Base-by-base conservation (phyloP, 176 grass and related monocot species). In the Microstegium vimineum region DNA sequence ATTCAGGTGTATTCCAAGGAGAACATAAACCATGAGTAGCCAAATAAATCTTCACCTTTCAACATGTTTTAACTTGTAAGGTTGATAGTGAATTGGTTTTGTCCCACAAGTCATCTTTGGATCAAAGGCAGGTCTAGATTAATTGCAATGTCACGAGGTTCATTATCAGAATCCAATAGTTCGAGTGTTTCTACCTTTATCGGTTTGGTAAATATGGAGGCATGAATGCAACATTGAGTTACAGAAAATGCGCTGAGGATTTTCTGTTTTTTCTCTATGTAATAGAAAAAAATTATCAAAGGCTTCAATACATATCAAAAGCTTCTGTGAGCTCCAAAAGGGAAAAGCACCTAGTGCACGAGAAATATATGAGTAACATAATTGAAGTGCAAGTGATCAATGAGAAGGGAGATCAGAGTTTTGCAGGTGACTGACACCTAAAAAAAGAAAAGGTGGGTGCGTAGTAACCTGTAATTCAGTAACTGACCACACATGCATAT, bases 21-120 rank as follows among this genome's bases (percentile, higher is more conserved):
- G 26, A 66, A 83, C 22, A 88, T 73, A 73, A 72, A 73, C 34
- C 57, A 77, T 5, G 22, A 74, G 11, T 27, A 36, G 8, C 31
- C 32, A 51, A 66, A 52, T 35, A 36, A 43, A 62, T n/a, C 57
- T 17, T 45, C 51, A n/a, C 18, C 16, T 18, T 25, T 6, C 36
- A 31, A 45, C 61, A 63, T 25, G 20, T 66, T 47, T 38, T 74
- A 63, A 43, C 40, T 70, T 26, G 12, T 42, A 70, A 71, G 38
- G 38, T 28, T 71, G 23, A 45, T 27, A 71, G 17, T 17, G 22
- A 45, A 23, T 42, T 70, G 37, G 37, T 70, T 70, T 41, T 54
- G 37, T 42, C 67, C 11, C 37, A 26, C 14, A 26, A 23, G n/a
- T 43, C n/a, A 71, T 71, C 38, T 27, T 27, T 43, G 38, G 34